A percentile compares a stretch with the other conserved stretches of the same genome.
Conservation (phyloP, 768 basidiomycete species). For the Boletus sp. region DNA sequence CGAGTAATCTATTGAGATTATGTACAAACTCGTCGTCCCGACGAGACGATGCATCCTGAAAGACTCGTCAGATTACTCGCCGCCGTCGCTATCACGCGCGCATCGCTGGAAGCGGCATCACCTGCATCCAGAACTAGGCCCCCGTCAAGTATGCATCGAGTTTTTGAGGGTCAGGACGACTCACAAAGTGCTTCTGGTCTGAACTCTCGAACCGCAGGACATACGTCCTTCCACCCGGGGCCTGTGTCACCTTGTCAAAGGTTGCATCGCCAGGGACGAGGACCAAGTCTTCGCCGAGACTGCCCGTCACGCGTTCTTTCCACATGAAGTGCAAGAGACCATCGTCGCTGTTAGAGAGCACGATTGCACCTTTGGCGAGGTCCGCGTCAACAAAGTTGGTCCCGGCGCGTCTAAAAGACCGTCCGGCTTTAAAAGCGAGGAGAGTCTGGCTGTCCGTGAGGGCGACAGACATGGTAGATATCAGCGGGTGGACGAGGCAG, state of each 20-base stretch:
- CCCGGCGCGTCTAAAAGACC: conserved; percentile 64
- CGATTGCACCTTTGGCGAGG: conserved; percentile 70
- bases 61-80: background rate
- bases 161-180: conserved; percentile 22
- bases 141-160: background rate
- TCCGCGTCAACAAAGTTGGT: conserved; percentile 67
- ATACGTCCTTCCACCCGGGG: conserved; percentile 65
- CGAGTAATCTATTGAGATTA: conserved; percentile 68
- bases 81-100: background rate
- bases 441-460: conserved; percentile 31
- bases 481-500: background rate
- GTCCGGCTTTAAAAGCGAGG: conserved; percentile 65
- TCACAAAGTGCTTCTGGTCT: conserved; percentile 84
- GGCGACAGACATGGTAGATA: conserved; percentile 16
- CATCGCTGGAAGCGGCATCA: conserved; percentile 25
- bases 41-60: conserved; percentile 60
- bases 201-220: conserved; percentile 92
- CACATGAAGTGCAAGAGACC: conserved; percentile 76
- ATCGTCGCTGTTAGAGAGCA: conserved; percentile 68
- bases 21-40: conserved; percentile 71
- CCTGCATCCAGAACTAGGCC: conserved; percentile 84
- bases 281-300: conserved; percentile 76
- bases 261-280: conserved; percentile 84
- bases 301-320: conserved; percentile 66
- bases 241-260: conserved; percentile 71